Base-by-base conservation (phyloP, 1,284 basidiomycete species). In the Exobasidium cylindrosporum region DNA sequence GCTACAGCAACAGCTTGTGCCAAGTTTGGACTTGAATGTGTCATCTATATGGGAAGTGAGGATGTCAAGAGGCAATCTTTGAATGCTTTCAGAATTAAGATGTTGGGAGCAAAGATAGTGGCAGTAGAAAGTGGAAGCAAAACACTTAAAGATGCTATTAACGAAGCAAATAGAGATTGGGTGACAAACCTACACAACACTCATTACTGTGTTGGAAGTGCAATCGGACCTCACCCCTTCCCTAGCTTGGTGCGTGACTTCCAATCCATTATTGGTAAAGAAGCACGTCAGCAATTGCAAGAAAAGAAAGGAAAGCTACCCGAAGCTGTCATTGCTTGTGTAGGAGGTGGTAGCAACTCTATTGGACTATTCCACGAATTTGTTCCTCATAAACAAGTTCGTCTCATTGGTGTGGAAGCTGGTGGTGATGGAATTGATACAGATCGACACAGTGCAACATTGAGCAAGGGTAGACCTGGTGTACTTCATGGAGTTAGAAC, bases 41-140 rank as follows among this genome's bases (percentile, higher is more conserved):
- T 96, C 72, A 85, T 99, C 70, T 98, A 94, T 83, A 98, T 99
- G 95, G 96, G 96, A 59, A 87, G 91, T n/a, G 95, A 97, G 82
- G 96, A 98, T 81, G 94, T 97, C 24, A 86, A 92, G 43, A 85
- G 96, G 46, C 96, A 98, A 82, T 89, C 91, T 14, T 82, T 98
- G 72, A 98, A 98, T 82, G 96, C 97, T 30, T 97, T 97, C 87
- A 86, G 95, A 58, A 99, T 98, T 80, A 88, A 89, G 79, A 97
- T 97, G 93, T 85, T 98, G 31, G 96, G 96, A 61, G 96, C 86
- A 58, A 92, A 89, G 82, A 56, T 76, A 21, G 68, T 98, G 56
- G 90, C 95, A 13, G 95, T 97, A n/a, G 84, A 89, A 63, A 94
- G 93, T 10, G 96, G 96, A 24, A 91, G 92, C 53, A 87, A 89